phyloP scores from a whole-genome alignment of 345 rosid species.

The Punica granatum region DNA sequence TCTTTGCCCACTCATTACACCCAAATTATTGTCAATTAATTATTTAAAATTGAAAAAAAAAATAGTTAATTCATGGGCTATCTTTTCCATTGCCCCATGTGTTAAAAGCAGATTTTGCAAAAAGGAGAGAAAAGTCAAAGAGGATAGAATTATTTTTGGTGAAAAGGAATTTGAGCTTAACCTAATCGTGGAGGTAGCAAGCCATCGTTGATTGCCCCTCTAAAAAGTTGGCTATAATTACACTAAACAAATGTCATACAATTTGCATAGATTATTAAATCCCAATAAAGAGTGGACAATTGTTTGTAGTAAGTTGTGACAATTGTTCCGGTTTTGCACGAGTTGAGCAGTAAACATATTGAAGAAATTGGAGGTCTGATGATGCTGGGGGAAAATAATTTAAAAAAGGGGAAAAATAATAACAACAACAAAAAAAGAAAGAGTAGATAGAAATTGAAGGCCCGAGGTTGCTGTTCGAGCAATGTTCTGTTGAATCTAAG shows the following conservation, averaged over 20 bases:
- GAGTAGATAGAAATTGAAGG: no score
- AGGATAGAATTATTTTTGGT: not conserved
- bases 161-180: not conserved
- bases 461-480: no score
- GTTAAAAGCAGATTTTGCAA: slow-evolving; percentile 5
- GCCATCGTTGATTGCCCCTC: not conserved
- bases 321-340: not conserved
- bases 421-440: no score
- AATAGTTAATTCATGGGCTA: not conserved
- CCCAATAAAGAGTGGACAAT: not conserved
- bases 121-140: slow-evolving; percentile 7
- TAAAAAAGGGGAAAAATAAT: not conserved
- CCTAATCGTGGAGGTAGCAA: not conserved
- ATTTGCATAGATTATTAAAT: not conserved
- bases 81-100: slow-evolving; percentile 7
- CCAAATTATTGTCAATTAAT: not conserved
- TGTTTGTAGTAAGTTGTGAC: not conserved
- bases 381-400: no score
- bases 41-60: not conserved
- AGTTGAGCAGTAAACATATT: not conserved
- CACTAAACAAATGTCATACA: not conserved
- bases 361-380: not conserved
- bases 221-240: not conserved
- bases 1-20: slow-evolving; percentile 3
- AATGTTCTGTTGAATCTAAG: no score